Evolutionary conservation across 106 monocot genomes (phyloP).

Genomic region (Dendrobium catenatum): DNA sequence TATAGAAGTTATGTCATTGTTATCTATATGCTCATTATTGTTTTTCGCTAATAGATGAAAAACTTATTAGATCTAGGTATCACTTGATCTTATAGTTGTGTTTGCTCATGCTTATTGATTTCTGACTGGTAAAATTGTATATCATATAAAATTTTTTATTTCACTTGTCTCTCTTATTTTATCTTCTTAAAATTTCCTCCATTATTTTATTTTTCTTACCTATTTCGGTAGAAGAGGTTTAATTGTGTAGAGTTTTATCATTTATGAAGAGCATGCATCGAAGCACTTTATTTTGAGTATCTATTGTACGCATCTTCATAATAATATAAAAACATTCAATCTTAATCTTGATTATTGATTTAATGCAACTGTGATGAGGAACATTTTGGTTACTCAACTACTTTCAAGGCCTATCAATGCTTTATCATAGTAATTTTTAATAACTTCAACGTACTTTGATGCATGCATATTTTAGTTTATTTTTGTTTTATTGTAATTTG

Average conservation of each 20-base stretch:
- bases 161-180: neutral
- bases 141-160: neutral
- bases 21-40: too few species aligned
- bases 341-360: neutral
- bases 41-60: too few species aligned
- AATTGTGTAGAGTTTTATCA: neutral
- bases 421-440: neutral
- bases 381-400: neutral
- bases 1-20: too few species aligned
- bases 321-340: neutral
- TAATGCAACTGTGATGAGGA: neutral
- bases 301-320: neutral
- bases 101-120: neutral
- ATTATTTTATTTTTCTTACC: neutral
- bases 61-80: neutral
- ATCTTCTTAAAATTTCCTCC: neutral
- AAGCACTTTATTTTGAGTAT: neutral
- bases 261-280: neutral
- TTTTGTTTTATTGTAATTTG: too few species aligned
- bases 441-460: neutral
- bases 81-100: neutral
- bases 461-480: too few species aligned
- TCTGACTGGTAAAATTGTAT: neutral
- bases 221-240: neutral
- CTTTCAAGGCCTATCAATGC: neutral